Evolutionary conservation across 169 alveolate genomes (phyloP).

Genomic region (Amoebophrya sp.): DNA sequence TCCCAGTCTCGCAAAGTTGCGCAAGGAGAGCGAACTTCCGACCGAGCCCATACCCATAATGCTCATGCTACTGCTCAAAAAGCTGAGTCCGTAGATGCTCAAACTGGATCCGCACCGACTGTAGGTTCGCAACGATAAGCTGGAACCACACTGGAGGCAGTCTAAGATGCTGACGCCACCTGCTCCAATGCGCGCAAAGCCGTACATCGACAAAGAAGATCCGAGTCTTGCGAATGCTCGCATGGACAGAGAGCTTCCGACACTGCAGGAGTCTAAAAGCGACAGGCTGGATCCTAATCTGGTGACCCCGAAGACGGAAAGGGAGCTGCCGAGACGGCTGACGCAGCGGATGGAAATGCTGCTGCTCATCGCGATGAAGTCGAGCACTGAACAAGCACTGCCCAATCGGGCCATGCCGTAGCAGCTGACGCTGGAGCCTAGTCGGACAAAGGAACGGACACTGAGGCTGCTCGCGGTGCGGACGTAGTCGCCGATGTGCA

Average conservation of each 20-base stretch:
- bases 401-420: not conserved
- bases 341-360: not conserved
- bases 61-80: not conserved
- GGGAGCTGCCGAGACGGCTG: constrained; percentile 37
- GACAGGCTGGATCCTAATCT: constrained; percentile 28
- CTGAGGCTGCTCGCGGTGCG: not conserved
- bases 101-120: constrained; percentile 1
- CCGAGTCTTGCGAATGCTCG: constrained; percentile 20
- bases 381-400: constrained; percentile 26
- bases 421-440: constrained; percentile 21
- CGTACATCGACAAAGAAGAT: not conserved
- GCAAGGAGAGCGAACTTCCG: constrained; percentile 44
- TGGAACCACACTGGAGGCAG: constrained; percentile 33
- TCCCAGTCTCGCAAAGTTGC: constrained; percentile 47
- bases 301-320: constrained; percentile 34
- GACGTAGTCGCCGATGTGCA: not conserved
- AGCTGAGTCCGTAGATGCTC: not conserved
- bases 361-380: constrained; percentile 38
- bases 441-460: constrained; percentile 22
- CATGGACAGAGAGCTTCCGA: not conserved
- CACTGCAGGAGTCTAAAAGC: not conserved
- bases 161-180: constrained; percentile 9
- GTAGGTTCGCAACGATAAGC: constrained; percentile 46
- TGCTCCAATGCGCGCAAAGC: not conserved
- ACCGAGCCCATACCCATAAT: constrained; percentile 1